Evolutionary conservation across 176 grass and related monocot species (phyloP), one percentile per base, ranked within the genome.

Genomic region (Olyra latifolia): DNA sequence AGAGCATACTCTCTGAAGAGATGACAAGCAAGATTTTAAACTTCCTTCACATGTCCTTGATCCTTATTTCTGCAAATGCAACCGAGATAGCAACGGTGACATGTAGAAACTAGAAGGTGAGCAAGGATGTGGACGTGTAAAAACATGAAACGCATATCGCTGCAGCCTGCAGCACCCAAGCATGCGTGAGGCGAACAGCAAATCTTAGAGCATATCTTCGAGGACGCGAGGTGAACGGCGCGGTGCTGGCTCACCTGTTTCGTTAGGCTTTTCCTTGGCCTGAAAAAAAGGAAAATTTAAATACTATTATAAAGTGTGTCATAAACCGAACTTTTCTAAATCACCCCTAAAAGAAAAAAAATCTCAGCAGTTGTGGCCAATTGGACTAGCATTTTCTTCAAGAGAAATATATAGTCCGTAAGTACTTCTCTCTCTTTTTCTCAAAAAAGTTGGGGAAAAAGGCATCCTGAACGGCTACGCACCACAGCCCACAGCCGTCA

Each of bases 1-100:
- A 46, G 62, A 50, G 58, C 82, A 67, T 78, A 82, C 66, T 82
- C 28, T 42, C 52, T 82, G 77, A 58, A 57, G 40, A 59, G 70
- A 56, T 69, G 63, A 46, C 7, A 24, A 56, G 47, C 56, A 55
- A 28, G 54, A 82, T 48, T 48, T 80, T 64, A 46, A 71, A 16
- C 55, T 57, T 53, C 32, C 32, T 35, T 35, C 32, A 5, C 11
- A 17, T 54, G 35, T 78, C 62, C 62, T 75, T 75, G 30, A 16
- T 39, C n/a, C 17, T 16, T 10, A 2, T 12, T 41, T 3, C 12
- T 58, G 4, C 55, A 30, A 22, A 28, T 71, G 80, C 67, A 24
- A 27, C 20, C 41, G 32, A 57, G 0, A 2, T 72, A 11, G 35
- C 43, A 57, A 72, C 23, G 55, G 19, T 11, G 20, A 1, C n/a